Evolutionary conservation across 345 rosid genomes (phyloP).

Genomic region (Salix brachista): DNA sequence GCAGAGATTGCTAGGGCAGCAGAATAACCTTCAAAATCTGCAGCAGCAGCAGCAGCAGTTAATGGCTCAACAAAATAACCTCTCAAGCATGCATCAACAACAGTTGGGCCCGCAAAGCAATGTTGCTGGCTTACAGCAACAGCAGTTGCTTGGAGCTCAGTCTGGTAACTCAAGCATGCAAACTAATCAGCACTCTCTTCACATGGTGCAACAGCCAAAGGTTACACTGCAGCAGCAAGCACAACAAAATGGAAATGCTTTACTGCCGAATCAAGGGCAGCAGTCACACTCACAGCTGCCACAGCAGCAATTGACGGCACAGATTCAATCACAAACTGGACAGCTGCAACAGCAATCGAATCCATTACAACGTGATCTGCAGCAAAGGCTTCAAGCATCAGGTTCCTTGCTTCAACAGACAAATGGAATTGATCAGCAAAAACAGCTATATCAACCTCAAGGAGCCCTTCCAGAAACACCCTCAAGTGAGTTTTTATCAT

Average conservation of each 20-base stretch:
- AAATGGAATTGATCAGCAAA: conserved; percentile 76
- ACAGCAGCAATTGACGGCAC: conserved; percentile 75
- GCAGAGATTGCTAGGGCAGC: conserved; percentile 69
- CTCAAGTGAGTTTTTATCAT: conserved; percentile 55
- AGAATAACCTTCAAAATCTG: conserved; percentile 61
- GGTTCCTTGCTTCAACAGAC: conserved; percentile 74
- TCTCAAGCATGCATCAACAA: conserved; percentile 53
- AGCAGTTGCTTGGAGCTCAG: conserved; percentile 67
- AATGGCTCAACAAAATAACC: conserved; percentile 43
- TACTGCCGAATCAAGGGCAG: conserved; percentile 71
- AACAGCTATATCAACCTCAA: conserved; percentile 77
- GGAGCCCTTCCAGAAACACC: conserved; percentile 70
- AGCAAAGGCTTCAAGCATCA: conserved; percentile 70
- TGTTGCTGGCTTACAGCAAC: conserved; percentile 67
- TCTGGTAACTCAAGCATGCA: conserved; percentile 71
- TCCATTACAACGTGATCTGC: conserved; percentile 64
- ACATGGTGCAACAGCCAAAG: conserved; percentile 69
- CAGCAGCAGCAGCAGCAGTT: conserved; percentile 61
- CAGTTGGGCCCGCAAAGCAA: conserved; percentile 69
- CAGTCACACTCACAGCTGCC: conserved; percentile 26
- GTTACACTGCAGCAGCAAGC: conserved; percentile 55
- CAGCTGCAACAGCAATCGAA: conserved; percentile 70
- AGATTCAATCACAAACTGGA: conserved; percentile 63
- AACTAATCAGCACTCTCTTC: conserved; percentile 65
- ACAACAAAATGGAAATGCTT: conserved; percentile 53